Base-by-base conservation (phyloP, 495 filamentous ascomycete species). In the Penicillium angulare region DNA sequence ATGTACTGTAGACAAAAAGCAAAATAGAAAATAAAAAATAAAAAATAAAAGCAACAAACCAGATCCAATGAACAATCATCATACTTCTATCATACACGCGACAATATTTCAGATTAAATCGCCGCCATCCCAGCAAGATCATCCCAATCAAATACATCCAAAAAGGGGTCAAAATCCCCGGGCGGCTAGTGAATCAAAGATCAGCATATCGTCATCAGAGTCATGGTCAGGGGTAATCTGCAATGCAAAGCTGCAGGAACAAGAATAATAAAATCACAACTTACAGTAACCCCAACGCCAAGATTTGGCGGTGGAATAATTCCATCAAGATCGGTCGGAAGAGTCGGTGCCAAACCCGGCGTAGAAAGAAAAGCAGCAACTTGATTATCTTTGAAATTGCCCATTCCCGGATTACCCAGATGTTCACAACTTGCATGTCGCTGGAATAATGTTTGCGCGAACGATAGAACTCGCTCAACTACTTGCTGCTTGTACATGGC, bases 81-180 rank as follows among this genome's bases (percentile, higher is more conserved):
- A n/a, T n/a, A n/a, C n/a, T n/a, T 31, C 13, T 31, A 31, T 31
- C 27, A 31, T 31, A 31, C 27, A 31, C 27, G n/a, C 13, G 27
- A 7, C 27, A 2, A 12, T 31, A 12, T 31, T 9, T 31, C 27
- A n/a, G 27, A 7, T 23, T 32, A 33, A 12, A 46, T 23, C 17
- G 7, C 10, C 18, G 38, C 29, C 43, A 72, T 61, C 2, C 66
- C 68, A 17, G 71, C 62, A 31, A 74, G 39, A 50, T 76, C 69
- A 23, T 69, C 71, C 71, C 71, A 76, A 46, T 76, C 66, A 47
- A 74, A 74, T 0, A 72, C 68, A 32, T 73, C 71, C 8, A 76
- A 56, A 49, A 72, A 74, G 32, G 68, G 68, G 42, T 74, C 72
- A n/a, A 76, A 67, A 17, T 70, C 67, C 2, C 53, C 66, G 7